Evolutionary conservation across 306 rosid species (phyloP), one percentile per base, ranked within the genome.

Genomic region (Dryas octopetala): DNA sequence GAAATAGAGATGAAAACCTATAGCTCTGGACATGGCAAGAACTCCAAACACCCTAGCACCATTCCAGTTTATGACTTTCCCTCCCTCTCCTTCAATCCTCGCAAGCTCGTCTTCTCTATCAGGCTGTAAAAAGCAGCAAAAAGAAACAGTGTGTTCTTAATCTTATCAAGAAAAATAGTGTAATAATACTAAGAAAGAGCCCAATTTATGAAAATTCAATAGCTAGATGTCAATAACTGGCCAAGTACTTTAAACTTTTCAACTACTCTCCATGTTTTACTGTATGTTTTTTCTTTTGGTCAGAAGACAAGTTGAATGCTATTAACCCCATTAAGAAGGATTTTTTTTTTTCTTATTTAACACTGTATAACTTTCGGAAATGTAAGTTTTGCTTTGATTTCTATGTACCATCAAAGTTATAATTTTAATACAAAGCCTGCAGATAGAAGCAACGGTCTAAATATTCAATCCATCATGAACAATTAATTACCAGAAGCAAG

Each of bases 51-150:
- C 96, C 89, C 98, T 89, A 82, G 98, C 90, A 55, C 98, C 98
- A 83, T 89, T 93, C 98, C 98, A 93, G 96, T 93, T 90, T 76
- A 93, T 93, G 82, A 93, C 98, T 90, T 70, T 93, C 74, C 98
- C 98, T 77, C 93, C 98, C 57, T 63, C 79, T 62, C 73, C 66
- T 81, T 84, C 87, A 77, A 93, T 93, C 82, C 97, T 86, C 81
- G 71, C 12, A 59, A 89, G 95, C 80, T 91, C 97, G 50, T 91
- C 97, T 83, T 83, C 77, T 85, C 97, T 89, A 82, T 91, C 97
- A 43, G 97, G 97, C 97, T 91, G 95, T 78, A 83, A 79, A 32
- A 86, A 76, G 76, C 57, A 88, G 70, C 69, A 81, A 60, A 57
- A 84, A 81, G 45, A 71, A 76, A 60, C 62, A 43, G 23, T 23